Evolutionary conservation across 345 rosid species (phyloP).

Genomic region (Microcos paniculata): DNA sequence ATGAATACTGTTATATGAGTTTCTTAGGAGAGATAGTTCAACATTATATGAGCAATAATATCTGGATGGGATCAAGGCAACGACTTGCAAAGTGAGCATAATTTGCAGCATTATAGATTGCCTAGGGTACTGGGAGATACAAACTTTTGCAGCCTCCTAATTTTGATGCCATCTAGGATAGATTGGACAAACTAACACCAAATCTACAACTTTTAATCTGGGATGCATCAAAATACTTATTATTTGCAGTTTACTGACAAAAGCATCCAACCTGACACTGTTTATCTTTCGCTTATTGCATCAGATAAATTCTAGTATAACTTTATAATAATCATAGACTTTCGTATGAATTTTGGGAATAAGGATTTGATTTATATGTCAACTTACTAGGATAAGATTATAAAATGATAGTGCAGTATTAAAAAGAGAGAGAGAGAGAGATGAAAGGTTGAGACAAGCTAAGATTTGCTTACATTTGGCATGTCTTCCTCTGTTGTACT

Average conservation of each 20-base stretch:
- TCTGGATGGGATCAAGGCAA: not conserved
- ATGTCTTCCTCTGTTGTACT: conserved; percentile 33
- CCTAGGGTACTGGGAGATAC: no score
- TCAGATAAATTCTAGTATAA: no score
- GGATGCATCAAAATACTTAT: no score
- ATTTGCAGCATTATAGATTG: not conserved
- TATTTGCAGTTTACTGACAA: not conserved
- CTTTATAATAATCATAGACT: no score
- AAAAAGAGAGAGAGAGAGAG: not conserved
- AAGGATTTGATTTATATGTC: not conserved
- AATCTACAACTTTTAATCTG: not conserved
- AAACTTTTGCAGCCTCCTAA: not conserved
- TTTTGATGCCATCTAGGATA: not conserved
- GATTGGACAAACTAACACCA: not conserved
- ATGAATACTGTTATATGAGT: not conserved
- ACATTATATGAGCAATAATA: not conserved
- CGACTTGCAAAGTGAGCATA: not conserved
- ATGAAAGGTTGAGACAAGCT: conserved; percentile 5
- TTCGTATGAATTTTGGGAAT: not conserved
- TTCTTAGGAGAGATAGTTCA: not conserved
- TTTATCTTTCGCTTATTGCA: no score
- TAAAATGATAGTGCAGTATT: not conserved
- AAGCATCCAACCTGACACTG: not conserved
- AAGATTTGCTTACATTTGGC: conserved; percentile 38
- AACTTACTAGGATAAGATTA: not conserved